Conservation (phyloP, 1,284 basidiomycete species). For the Rhizoctonia solani region DNA sequence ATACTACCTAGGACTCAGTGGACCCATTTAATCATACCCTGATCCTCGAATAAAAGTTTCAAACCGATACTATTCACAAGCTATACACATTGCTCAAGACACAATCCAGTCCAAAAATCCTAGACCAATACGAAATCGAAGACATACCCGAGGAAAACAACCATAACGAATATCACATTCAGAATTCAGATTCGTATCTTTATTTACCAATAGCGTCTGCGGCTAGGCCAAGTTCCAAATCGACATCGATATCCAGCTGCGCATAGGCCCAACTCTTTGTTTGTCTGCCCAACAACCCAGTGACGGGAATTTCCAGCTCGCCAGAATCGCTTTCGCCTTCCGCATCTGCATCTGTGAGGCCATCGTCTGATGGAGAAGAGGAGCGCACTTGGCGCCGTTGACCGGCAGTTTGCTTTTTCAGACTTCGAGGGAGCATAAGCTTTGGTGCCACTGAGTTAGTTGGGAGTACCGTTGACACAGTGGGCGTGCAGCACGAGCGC, state of each 20-base stretch:
- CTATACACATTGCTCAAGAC: not conserved
- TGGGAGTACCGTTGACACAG: too few species aligned
- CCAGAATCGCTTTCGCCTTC: slow-evolving; percentile 23
- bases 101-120: slow-evolving; percentile 10
- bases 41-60: too few species aligned
- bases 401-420: not conserved
- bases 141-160: not conserved
- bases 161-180: not conserved
- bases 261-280: slow-evolving; percentile 21
- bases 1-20: too few species aligned
- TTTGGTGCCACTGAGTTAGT: not conserved
- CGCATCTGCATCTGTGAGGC: slow-evolving; percentile 21
- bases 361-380: slow-evolving; percentile 22
- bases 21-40: too few species aligned
- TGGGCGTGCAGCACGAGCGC: not conserved
- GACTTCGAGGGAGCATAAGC: not conserved
- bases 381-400: slow-evolving; percentile 12
- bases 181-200: not conserved
- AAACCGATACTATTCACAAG: slow-evolving; percentile 1
- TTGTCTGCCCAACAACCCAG: not conserved
- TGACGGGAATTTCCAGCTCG: not conserved
- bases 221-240: slow-evolving; percentile 18
- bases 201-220: slow-evolving; percentile 9
- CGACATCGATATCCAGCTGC: slow-evolving; percentile 24
- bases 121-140: not conserved